A percentile compares a stretch with the other conserved stretches of the same genome.
These are phyloP conservation scores for Calycina herbarum DNA, from an alignment of 2,329 filamentous ascomycete species.

Conservation along the genomic window DNA sequence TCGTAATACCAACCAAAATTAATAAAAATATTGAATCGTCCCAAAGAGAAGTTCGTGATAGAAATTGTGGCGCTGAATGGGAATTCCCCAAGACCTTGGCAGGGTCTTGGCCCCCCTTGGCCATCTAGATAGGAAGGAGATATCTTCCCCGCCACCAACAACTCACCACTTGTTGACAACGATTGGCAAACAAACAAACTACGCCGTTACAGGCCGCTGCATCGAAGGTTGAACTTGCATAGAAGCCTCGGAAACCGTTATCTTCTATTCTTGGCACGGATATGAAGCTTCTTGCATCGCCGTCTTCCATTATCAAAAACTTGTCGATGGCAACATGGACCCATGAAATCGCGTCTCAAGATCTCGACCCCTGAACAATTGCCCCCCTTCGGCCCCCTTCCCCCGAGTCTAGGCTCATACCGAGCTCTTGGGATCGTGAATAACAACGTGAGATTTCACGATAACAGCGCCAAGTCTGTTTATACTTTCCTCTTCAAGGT, in stretches of 20 bases:
- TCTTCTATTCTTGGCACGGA: not conserved
- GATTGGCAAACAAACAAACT: not conserved
- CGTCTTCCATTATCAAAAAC: not conserved
- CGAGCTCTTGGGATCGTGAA: not conserved
- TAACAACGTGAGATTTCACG: not conserved
- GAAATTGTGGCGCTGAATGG: not conserved
- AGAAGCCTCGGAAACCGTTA: slow-evolving; percentile 1
- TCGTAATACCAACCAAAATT: too few relatives aligned
- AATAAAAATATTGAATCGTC: not conserved
- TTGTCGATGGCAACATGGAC: not conserved
- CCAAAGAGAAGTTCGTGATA: not conserved
- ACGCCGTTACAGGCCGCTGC: not conserved
- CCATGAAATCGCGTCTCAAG: not conserved
- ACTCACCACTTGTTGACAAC: not conserved
- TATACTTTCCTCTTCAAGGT: slow-evolving; percentile 5
- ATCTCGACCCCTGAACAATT: not conserved
- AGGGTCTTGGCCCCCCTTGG: not conserved
- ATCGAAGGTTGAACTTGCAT: not conserved
- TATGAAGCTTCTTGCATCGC: slow-evolving; percentile 1
- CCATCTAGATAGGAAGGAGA: slow-evolving; percentile 2
- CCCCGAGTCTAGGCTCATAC: not conserved
- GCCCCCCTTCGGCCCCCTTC: not conserved
- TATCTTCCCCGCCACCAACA: not conserved
- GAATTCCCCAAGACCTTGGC: slow-evolving; percentile 2
- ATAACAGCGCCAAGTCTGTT: not conserved